Evolutionary conservation across 2,329 filamentous ascomycete species (phyloP).

Genomic region (Zasmidium angulare): DNA sequence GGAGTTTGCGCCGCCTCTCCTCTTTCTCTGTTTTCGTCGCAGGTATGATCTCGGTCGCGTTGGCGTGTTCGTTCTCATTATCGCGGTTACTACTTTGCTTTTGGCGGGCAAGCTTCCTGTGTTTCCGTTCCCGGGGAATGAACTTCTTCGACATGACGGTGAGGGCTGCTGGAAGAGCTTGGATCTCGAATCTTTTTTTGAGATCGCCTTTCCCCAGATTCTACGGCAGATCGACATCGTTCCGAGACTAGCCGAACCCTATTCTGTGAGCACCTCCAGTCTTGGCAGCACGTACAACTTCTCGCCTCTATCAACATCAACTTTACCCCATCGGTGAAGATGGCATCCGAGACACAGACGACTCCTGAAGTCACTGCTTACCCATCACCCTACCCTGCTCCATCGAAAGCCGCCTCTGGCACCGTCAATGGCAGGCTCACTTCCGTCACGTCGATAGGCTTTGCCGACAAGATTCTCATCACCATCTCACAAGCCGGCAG

Average conservation of each 20-base stretch:
- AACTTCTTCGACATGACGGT: constrained; percentile 40
- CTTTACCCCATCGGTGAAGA: too few species aligned
- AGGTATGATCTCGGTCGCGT: constrained; percentile 50
- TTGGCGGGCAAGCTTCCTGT: constrained; percentile 64
- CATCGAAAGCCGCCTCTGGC: constrained; percentile 49
- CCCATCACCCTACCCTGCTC: constrained; percentile 57
- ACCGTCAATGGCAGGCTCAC: constrained; percentile 68
- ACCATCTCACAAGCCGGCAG: constrained; percentile 84
- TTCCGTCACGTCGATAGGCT: constrained; percentile 69
- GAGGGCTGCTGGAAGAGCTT: neutral
- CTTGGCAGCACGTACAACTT: too few species aligned
- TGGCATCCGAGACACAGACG: neutral
- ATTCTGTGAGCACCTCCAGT: too few species aligned
- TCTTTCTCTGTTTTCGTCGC: constrained; percentile 55
- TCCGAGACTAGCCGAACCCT: neutral
- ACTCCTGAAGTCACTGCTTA: constrained; percentile 38
- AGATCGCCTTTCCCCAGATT: neutral
- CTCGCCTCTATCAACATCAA: neutral
- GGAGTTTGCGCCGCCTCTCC: constrained; percentile 52
- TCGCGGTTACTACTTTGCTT: too few species aligned
- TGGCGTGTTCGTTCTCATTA: constrained; percentile 59
- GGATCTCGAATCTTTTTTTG: neutral
- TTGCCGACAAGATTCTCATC: constrained; percentile 87
- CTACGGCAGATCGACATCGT: constrained; percentile 2
- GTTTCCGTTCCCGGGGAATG: constrained; percentile 59